Percentiles rank a stretch among this genome's conserved stretches.
Evolutionary conservation across 2,329 filamentous ascomycete species (phyloP).

Genomic region (Colletotrichum higginsianum): DNA sequence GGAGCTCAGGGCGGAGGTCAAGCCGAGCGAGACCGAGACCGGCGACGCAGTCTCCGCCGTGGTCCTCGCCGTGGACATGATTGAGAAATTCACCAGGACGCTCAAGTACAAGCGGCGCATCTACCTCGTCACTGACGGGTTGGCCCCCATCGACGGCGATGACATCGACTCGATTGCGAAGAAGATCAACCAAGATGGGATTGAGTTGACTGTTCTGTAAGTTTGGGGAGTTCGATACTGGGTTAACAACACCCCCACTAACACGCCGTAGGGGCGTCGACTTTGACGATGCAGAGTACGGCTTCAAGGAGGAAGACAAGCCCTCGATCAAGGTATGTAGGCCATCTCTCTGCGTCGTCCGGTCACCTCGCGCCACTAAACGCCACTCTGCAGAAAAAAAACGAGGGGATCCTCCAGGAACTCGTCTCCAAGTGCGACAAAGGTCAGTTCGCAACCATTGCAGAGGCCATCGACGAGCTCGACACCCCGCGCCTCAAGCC

Average conservation of each 20-base stretch:
- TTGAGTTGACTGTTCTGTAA: conserved; percentile 85
- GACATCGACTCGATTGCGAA: conserved; percentile 78
- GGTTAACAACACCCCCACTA: conserved; percentile 3
- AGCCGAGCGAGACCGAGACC: conserved; percentile 75
- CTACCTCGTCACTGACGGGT: conserved; percentile 87
- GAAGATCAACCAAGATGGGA: conserved; percentile 82
- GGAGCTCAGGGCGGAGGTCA: conserved; percentile 73
- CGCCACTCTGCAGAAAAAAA: conserved; percentile 66
- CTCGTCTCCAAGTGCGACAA: conserved; percentile 77
- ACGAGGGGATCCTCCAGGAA: conserved; percentile 77
- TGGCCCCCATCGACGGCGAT: conserved; percentile 79
- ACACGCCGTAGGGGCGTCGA: conserved; percentile 79
- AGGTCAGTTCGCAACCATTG: conserved; percentile 86
- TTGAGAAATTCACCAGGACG: conserved; percentile 82
- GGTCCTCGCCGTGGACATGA: conserved; percentile 89
- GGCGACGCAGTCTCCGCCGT: conserved; percentile 93
- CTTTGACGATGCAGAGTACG: conserved; percentile 92
- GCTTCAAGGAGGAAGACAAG: conserved; percentile 94
- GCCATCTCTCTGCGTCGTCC: background rate
- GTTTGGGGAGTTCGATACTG: conserved; percentile 52
- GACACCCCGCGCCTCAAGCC: conserved; percentile 82
- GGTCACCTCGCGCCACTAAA: background rate
- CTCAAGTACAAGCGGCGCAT: conserved; percentile 87
- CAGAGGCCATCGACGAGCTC: conserved; percentile 86
- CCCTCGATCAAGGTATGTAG: conserved; percentile 72